These are phyloP conservation scores for Exophiala lecanii-corni DNA, from an alignment of 2,329 filamentous ascomycete genomes.

Conservation along the genomic window DNA sequence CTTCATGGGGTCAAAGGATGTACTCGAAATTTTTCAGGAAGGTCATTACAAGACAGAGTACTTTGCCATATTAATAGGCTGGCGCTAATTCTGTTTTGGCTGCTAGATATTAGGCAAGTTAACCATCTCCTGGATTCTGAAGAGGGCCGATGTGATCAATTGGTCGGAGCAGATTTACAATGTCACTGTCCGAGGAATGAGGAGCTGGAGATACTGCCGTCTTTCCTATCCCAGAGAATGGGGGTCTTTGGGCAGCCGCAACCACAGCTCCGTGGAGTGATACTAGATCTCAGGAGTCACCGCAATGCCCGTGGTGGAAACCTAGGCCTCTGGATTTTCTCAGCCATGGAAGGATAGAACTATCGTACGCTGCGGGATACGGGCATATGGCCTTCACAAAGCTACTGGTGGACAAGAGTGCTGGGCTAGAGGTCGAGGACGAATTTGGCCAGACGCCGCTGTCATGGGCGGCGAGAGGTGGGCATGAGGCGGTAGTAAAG, in stretches of 20 bases:
- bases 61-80: slow-evolving; percentile 1
- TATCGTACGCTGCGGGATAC: slow-evolving; percentile 1
- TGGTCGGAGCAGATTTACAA: not conserved
- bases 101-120: slow-evolving; percentile 2
- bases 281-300: not conserved
- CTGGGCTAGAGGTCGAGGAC: not conserved
- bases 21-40: not conserved
- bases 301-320: not conserved
- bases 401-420: not conserved
- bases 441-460: slow-evolving; percentile 4
- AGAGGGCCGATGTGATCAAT: not conserved
- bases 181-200: not conserved
- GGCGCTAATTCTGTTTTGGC: slow-evolving; percentile 4
- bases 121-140: not conserved
- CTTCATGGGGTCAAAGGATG: not conserved
- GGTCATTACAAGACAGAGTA: not conserved
- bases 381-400: slow-evolving; percentile 1
- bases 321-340: not conserved
- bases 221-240: not conserved
- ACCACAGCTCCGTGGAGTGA: not conserved
- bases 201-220: not conserved
- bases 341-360: not conserved
- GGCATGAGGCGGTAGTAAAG: slow-evolving; percentile 1
- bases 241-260: not conserved
- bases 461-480: not conserved